Evolutionary conservation across 225 moss, liverwort and hornwort species (phyloP), one percentile per base, ranked within the genome.

Genomic region (Rhytidiadelphus loreus): DNA sequence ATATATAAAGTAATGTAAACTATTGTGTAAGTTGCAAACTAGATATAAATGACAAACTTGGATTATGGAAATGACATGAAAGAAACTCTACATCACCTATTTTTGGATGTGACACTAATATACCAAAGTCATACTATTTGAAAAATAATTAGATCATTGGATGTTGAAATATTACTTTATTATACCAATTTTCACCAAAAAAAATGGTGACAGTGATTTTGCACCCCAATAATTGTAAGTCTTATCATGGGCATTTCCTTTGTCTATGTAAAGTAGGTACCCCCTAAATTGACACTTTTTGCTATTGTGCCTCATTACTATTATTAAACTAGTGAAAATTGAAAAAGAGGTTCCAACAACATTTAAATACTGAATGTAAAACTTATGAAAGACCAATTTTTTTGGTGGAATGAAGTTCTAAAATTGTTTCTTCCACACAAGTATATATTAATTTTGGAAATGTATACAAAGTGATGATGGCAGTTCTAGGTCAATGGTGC

Each of bases 131-230:
- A 15, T 25, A 41, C 8, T 70, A 41, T 25, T 41, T 25, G 15
- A 70, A 25, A 66, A 41, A 70, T 6, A 70, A 8, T 41, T 14
- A 26, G 41, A 70, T 25, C 24, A 41, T 41, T 70, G 14, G 13
- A 25, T 2, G 1, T 3, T 39, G 7, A 2, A 69, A 66, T 66
- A 22, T 22, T 22, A 22, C 2, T n/a, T 1, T 14, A 70, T 70
- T 0, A 8, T 25, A 70, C 1, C 41, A 69, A 25, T n/a, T 68
- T 12, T 21, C 22, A 22, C 12, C 10, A 37, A 12, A 66, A 65
- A 20, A 21, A 37, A 7, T 4, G 24, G 4, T 0, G 0, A 24
- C 24, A 69, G 0, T 24, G 0, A n/a, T 68, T n/a, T 66, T 21
- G n/a, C 12, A 37, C 5, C 8, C 5, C 8, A 41, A 70, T 70